Percentiles rank a stretch among this genome's conserved stretches.
Conservation (phyloP, 2,329 filamentous ascomycete species). For the Aspergillus thermomutatus region DNA sequence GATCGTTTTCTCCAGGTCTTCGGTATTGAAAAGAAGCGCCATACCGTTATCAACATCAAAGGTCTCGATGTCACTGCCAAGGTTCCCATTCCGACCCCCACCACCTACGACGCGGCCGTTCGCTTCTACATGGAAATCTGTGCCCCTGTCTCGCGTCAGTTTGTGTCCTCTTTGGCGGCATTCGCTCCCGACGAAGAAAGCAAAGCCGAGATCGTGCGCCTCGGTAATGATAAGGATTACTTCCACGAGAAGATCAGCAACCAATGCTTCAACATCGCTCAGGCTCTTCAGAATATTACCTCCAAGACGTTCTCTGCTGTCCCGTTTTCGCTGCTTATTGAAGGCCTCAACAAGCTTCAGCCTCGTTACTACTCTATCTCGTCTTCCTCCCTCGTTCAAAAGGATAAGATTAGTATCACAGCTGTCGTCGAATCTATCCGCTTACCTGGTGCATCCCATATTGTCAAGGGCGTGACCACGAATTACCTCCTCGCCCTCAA, state of each 20-base stretch:
- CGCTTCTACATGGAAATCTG: conserved; percentile 98
- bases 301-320: conserved; percentile 76
- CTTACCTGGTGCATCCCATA: conserved; percentile 69
- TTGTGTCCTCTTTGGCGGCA: conserved; percentile 78
- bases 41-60: conserved; percentile 83
- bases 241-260: conserved; percentile 82
- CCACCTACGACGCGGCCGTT: conserved; percentile 88
- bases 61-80: conserved; percentile 92
- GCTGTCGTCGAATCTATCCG: conserved; percentile 84
- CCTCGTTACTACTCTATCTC: conserved; percentile 99
- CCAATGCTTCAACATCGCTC: conserved; percentile 84
- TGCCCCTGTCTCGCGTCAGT: conserved; percentile 92
- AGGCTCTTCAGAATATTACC: conserved; percentile 71
- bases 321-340: conserved; percentile 92
- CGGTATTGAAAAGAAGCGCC: conserved; percentile 70
- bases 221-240: conserved; percentile 91
- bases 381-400: conserved; percentile 89
- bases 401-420: conserved; percentile 91
- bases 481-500: conserved; percentile 95
- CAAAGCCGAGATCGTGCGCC: conserved; percentile 83
- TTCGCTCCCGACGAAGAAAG: conserved; percentile 82
- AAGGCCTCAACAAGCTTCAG: conserved; percentile 90
- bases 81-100: conserved; percentile 95
- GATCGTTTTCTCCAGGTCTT: conserved; percentile 82
- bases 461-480: conserved; percentile 92